Base-by-base conservation (phyloP, 2,329 filamentous ascomycete species). In the Botrytis fragariae region DNA sequence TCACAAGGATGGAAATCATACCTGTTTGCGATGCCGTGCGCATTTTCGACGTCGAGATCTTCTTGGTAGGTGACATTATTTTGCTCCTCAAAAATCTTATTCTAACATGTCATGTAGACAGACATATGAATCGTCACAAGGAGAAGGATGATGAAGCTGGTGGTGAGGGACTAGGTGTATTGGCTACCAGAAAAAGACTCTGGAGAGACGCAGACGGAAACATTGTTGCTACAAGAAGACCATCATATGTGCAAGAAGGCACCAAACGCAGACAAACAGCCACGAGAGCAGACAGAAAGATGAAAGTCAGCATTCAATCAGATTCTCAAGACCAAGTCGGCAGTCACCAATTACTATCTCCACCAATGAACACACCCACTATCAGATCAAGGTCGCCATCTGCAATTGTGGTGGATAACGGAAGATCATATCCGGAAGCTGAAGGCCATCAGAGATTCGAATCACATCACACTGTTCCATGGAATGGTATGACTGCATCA, bases 41-140 rank as follows among this genome's bases (percentile, higher is more conserved):
- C 86, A 88, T 78, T 89, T 89, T 78, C 85, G 86, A 68, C 83
- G 87, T 61, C 85, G 84, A 44, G 87, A 89, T 78, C 80, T 89
- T 51, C 81, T 89, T 73, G 85, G 87, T 88, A 82, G 79, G 84
- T 77, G 35, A 57, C 35, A 57, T 20, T 12, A 63, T 48, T 35
- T 45, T 35, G 42, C 39, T 14, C 48, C 25, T 39, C 39, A 42
- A 57, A 4, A 57, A 65, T 44, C 8, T 45, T 29, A 45, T 61
- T 61, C 74, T 74, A 72, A 76, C 63, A 69, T 59, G 20, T 35
- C 12, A 45, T 22, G 35, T 72, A 88, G 87, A 86, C 59, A 83
- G 87, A 76, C 87, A 89, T 76, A 85, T 88, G 82, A 78, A 78
- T 62, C 78, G 81, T 51, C 81, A 82, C 79, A 83, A 83, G 68